These are phyloP conservation scores for Tricholoma bakamatsutake DNA, from an alignment of 768 basidiomycete genomes.

Conservation along the genomic window DNA sequence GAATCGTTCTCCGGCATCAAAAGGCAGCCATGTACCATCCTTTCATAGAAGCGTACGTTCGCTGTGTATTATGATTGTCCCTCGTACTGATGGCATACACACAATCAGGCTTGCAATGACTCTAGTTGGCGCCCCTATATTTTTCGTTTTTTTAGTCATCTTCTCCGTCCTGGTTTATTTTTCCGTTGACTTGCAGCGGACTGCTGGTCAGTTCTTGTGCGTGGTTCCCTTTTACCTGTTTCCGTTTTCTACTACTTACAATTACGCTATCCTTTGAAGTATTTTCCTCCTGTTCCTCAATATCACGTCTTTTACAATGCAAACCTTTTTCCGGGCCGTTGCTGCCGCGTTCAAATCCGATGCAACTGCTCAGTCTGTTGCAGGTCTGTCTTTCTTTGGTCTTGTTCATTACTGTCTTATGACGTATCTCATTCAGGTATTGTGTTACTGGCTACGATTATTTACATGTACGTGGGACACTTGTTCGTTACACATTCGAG, in stretches of 20 bases:
- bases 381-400: slow-evolving; percentile 8
- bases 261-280: slow-evolving; percentile 15
- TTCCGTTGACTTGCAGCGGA: slow-evolving; percentile 48
- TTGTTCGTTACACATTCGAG: slow-evolving; percentile 36
- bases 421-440: slow-evolving; percentile 16
- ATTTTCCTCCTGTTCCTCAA: slow-evolving; percentile 54
- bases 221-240: slow-evolving; percentile 18
- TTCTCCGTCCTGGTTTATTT: slow-evolving; percentile 57
- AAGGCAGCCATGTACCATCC: slow-evolving; percentile 60
- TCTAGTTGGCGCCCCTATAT: slow-evolving; percentile 56
- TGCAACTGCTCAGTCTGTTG: slow-evolving; percentile 55
- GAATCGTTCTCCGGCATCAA: slow-evolving; percentile 52
- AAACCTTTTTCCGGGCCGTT: slow-evolving; percentile 67
- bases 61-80: background rate
- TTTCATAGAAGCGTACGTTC: slow-evolving; percentile 35
- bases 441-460: slow-evolving; percentile 44
- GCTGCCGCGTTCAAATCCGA: slow-evolving; percentile 55
- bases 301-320: slow-evolving; percentile 57
- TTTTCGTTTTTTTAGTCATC: slow-evolving; percentile 35
- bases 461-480: slow-evolving; percentile 40
- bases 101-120: slow-evolving; percentile 20
- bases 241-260: too few relatives aligned
- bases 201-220: slow-evolving; percentile 61
- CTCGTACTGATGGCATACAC: background rate
- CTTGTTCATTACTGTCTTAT: too few relatives aligned